Conservation (phyloP, 495 filamentous ascomycete genomes). For the Parmelia sp. region DNA sequence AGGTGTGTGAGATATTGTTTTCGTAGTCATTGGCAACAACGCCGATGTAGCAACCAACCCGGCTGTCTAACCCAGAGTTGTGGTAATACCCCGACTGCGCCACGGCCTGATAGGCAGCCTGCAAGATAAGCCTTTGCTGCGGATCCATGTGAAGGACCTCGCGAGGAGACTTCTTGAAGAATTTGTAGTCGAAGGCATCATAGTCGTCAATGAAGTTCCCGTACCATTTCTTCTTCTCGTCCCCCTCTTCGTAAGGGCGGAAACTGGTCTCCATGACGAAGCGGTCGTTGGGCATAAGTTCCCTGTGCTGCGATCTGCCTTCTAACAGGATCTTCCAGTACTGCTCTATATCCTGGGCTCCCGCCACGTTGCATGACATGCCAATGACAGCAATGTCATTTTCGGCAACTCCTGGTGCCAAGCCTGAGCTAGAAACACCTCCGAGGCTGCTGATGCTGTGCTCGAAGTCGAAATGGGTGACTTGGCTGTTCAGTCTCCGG, state of each 20-base stretch:
- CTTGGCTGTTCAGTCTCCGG: constrained; percentile 17
- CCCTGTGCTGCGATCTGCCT: too few relatives aligned
- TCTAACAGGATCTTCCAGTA: too few relatives aligned
- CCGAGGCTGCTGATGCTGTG: too few relatives aligned
- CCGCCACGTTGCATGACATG: too few relatives aligned
- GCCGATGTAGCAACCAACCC: constrained; percentile 83
- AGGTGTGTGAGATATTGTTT: constrained; percentile 39
- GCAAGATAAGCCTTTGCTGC: constrained; percentile 64
- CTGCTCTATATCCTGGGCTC: too few relatives aligned
- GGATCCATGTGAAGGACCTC: constrained; percentile 67
- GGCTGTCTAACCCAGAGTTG: constrained; percentile 67
- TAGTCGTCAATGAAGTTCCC: constrained; percentile 77
- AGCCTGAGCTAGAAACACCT: too few relatives aligned
- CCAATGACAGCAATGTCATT: too few relatives aligned
- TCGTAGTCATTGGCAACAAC: constrained; percentile 84
- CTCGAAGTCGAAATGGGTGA: too few relatives aligned
- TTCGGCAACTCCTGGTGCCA: too few relatives aligned
- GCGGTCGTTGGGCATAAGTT: too few relatives aligned
- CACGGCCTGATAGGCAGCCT: constrained; percentile 69
- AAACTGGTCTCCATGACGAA: too few relatives aligned
- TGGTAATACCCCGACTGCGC: constrained; percentile 78
- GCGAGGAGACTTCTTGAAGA: constrained; percentile 15
- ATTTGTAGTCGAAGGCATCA: constrained; percentile 12
- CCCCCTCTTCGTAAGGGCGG: too few relatives aligned
- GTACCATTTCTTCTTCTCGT: constrained; percentile 26